Base-by-base conservation (phyloP, 352 stramenopile species). In the Poterioochromonas sp. region DNA sequence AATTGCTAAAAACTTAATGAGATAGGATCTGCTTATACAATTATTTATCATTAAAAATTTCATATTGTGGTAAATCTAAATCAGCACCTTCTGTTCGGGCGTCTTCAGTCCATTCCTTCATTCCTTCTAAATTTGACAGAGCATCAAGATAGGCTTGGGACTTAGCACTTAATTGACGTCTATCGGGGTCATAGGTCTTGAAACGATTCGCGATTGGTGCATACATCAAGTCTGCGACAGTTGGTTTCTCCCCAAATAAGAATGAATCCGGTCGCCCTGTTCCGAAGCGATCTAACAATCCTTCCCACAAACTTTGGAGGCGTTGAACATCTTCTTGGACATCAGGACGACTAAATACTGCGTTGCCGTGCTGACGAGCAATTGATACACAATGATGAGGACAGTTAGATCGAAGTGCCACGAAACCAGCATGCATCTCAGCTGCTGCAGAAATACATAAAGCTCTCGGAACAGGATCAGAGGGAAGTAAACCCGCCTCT, bases 1-100 rank as follows among this genome's bases (percentile, higher is more conserved):
- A 51, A 51, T 51, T 5, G 43, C 18, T 51, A 51, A 51, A 18
- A 18, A 18, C 5, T 51, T 51, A 51, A 51, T 51, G 5, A 20
- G 43, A 20, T 18, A 51, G 43, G 5, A 51, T 51, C 43, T 20
- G 18, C 5, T 51, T 51, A 51, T 18, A 5, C 5, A 51, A 51
- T 65, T 65, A 39, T 65, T 65, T 39, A 65, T 65, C 54, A 39
- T 5, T 35, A 32, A 65, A 35, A 32, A 39, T 65, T 65, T 65
- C 54, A 65, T 65, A 65, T 29, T 65, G 8, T 39, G 5, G 3
- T 39, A 65, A 65, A 65, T 29, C 5, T 39, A 22, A 29, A 29
- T 65, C n/a, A 12, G 26, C 8, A 32, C 26, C 26, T 65, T 65
- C 54, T 39, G 8, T 32, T 32, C 34, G 26, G 11, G 54, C 54